Percentiles rank a stretch among this genome's conserved stretches.
These are phyloP conservation scores for Bipolaris sorokiniana DNA, from an alignment of 2,329 filamentous ascomycete genomes.

Conservation along the genomic window DNA sequence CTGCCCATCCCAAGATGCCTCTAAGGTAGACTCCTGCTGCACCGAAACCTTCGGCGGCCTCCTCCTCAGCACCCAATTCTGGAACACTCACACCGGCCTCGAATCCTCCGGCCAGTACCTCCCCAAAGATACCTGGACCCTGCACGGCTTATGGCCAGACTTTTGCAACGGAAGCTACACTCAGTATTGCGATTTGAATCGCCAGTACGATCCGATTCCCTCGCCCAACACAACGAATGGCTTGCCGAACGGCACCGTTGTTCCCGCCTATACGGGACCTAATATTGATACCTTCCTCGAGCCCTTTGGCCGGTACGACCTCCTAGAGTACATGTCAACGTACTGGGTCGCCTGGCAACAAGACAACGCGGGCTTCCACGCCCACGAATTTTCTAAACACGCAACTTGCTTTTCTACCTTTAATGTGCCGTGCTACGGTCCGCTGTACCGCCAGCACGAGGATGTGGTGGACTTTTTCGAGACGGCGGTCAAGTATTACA, in stretches of 20 bases:
- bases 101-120: conserved; percentile 65
- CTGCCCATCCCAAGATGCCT: conserved; percentile 40
- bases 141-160: conserved; percentile 58
- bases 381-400: conserved; percentile 71
- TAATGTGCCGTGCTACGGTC: conserved; percentile 68
- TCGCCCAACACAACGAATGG: conserved; percentile 69
- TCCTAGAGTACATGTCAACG: conserved; percentile 70
- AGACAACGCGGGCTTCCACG: conserved; percentile 67
- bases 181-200: conserved; percentile 69
- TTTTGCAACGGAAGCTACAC: conserved; percentile 65
- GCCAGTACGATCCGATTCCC: conserved; percentile 68
- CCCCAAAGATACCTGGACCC: conserved; percentile 63
- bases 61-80: conserved; percentile 68
- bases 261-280: conserved; percentile 64
- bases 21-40: conserved; percentile 65
- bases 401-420: conserved; percentile 72
- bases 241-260: conserved; percentile 57
- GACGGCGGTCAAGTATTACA: conserved; percentile 65
- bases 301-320: conserved; percentile 63
- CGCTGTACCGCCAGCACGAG: conserved; percentile 60
- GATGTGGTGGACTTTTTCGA: conserved; percentile 70
- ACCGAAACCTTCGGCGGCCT: conserved; percentile 69
- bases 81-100: conserved; percentile 67
- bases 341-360: conserved; percentile 66
- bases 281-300: conserved; percentile 65